Conservation (phyloP, 129 eudicot species). For the Artemisia tridentata region DNA sequence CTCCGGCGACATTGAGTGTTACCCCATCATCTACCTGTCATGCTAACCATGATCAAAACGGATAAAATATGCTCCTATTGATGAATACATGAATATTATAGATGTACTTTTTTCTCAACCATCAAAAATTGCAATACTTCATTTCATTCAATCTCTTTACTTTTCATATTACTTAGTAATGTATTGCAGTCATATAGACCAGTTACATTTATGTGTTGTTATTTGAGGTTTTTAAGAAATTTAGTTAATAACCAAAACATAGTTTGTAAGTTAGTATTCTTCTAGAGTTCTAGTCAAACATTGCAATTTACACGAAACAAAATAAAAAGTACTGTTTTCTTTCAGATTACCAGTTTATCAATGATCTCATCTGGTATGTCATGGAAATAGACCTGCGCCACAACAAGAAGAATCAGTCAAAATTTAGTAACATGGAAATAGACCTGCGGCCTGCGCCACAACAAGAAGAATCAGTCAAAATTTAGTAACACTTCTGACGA, state of each 20-base stretch:
- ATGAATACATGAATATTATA: neutral
- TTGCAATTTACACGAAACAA: neutral
- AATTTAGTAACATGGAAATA: no score
- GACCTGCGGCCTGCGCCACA: slow-evolving; percentile 74
- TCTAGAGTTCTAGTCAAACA: neutral
- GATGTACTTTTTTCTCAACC: neutral
- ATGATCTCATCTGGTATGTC: slow-evolving; percentile 82
- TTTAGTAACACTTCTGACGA: neutral
- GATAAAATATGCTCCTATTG: slow-evolving; percentile 19
- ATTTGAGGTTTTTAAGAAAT: slow-evolving; percentile 4
- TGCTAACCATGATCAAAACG: slow-evolving; percentile 10
- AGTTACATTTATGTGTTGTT: neutral
- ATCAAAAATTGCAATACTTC: neutral
- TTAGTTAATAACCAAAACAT: neutral
- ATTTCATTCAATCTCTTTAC: no score
- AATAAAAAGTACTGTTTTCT: neutral
- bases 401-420: no score
- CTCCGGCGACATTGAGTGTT: slow-evolving; percentile 83
- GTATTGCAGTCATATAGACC: neutral
- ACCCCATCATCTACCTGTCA: slow-evolving; percentile 77
- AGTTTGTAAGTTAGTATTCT: neutral
- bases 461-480: slow-evolving; percentile 1
- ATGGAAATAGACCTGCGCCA: slow-evolving; percentile 83
- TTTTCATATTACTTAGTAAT: no score
- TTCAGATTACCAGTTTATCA: slow-evolving; percentile 68